A percentile compares a stretch with the other conserved stretches of the same genome.
phyloP scores from a whole-genome alignment of 257 asterid genomes.

The Scutellaria baicalensis region DNA sequence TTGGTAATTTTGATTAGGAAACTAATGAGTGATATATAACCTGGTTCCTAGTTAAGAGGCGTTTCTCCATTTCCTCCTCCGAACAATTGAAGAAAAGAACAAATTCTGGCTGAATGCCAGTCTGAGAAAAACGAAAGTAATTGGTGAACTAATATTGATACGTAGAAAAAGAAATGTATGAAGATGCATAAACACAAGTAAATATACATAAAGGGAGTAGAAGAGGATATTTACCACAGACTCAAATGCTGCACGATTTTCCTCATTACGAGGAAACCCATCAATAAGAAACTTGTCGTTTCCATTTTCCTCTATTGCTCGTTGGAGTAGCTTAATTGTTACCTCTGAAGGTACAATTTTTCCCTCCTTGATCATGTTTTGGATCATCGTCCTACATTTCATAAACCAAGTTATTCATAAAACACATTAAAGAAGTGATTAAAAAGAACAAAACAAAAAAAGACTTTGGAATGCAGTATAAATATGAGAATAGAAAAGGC shows the following conservation, averaged over 20 bases:
- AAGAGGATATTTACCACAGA: constrained; percentile 35
- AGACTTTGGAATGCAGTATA: not conserved
- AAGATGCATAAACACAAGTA: not conserved
- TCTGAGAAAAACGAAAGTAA: constrained; percentile 29
- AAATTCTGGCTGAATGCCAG: constrained; percentile 73
- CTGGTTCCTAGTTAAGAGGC: constrained; percentile 51
- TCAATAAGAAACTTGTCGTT: constrained; percentile 93
- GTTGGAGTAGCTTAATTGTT: constrained; percentile 71
- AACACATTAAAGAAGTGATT: not conserved
- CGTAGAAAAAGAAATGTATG: not conserved
- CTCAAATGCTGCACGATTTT: constrained; percentile 89
- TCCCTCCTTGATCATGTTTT: constrained; percentile 82
- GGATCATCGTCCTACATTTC: constrained; percentile 65
- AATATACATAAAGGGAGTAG: not conserved
- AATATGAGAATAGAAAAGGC: not conserved
- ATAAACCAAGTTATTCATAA: not conserved
- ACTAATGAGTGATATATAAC: constrained; percentile 13
- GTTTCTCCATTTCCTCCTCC: constrained; percentile 64
- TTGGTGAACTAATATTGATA: no score
- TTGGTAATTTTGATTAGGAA: constrained; percentile 26
- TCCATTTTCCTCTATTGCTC: constrained; percentile 60
- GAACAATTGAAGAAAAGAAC: constrained; percentile 60
- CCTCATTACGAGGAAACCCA: constrained; percentile 96
- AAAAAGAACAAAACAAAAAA: not conserved
- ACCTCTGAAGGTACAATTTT: constrained; percentile 90